Percentiles rank a stretch among this genome's conserved stretches.
Evolutionary conservation across 495 filamentous ascomycete species (phyloP).

Genomic region (Penicillium simplicissimum): DNA sequence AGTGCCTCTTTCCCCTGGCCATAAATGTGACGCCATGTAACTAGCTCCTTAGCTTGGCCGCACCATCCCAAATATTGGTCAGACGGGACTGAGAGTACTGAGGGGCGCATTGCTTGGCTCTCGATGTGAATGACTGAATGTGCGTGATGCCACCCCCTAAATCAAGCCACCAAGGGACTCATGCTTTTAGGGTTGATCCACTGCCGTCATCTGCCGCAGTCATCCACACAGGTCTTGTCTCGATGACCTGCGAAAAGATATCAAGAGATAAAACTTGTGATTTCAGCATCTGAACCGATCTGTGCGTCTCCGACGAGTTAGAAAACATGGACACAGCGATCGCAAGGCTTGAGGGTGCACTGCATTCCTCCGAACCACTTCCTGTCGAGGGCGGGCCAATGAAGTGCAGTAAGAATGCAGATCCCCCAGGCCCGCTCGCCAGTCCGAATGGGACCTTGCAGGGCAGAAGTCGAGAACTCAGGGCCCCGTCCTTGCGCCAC

Average conservation of each 20-base stretch:
- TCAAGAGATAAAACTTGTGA: neutral
- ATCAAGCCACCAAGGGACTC: slow-evolving; percentile 1
- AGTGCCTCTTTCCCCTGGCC: neutral
- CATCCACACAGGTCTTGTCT: neutral
- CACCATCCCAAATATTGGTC: neutral
- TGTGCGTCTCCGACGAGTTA: neutral
- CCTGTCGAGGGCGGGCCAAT: slow-evolving; percentile 15
- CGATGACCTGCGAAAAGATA: neutral
- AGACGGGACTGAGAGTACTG: neutral
- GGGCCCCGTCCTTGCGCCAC: neutral
- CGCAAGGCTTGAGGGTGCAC: neutral
- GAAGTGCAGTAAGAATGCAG: slow-evolving; percentile 16
- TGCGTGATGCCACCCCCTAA: slow-evolving; percentile 4
- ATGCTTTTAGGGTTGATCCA: slow-evolving; percentile 8
- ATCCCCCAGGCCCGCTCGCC: slow-evolving; percentile 16
- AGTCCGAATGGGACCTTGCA: slow-evolving; percentile 4
- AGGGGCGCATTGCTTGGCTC: slow-evolving; percentile 5
- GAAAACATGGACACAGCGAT: neutral
- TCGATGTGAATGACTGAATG: slow-evolving; percentile 4
- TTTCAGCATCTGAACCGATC: neutral
- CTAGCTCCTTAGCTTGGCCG: neutral
- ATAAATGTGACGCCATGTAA: slow-evolving; percentile 1
- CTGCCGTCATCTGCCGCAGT: slow-evolving; percentile 4
- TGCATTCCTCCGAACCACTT: slow-evolving; percentile 7
- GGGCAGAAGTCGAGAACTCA: neutral